These are phyloP conservation scores for Vigna radiata DNA, from an alignment of 306 rosid genomes.

Conservation along the genomic window DNA sequence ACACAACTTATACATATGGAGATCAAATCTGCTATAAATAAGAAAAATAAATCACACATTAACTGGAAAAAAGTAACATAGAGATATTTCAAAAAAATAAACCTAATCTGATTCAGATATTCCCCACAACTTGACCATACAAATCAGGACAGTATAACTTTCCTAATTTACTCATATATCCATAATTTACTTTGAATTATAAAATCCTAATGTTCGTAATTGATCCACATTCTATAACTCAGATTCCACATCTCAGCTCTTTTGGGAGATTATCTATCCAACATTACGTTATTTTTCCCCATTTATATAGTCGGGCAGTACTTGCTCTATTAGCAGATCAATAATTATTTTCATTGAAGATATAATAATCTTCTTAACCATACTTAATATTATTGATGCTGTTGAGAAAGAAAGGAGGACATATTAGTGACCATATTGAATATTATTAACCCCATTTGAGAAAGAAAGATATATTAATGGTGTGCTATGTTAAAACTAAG, in stretches of 20 bases:
- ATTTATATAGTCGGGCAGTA: neutral
- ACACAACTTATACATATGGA: no score
- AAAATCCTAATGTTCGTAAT: no score
- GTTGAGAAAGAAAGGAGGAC: neutral
- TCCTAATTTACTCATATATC: no score
- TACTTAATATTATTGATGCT: neutral
- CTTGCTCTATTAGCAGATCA: constrained; percentile 23
- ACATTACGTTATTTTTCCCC: constrained; percentile 30
- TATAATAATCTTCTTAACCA: neutral
- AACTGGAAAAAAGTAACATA: no score
- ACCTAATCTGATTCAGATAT: no score
- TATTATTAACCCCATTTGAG: neutral
- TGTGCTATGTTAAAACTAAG: constrained; percentile 8
- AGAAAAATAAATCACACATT: no score
- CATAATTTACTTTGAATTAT: no score
- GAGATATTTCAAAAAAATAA: no score
- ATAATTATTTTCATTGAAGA: neutral
- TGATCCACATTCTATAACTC: neutral
- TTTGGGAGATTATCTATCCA: constrained; percentile 18
- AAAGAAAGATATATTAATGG: neutral
- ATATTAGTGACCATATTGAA: neutral
- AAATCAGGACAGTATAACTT: no score
- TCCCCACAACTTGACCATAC: no score
- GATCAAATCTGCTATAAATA: no score
- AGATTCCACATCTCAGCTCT: constrained; percentile 24